Conservation (phyloP, 495 filamentous ascomycete genomes). For the Lophiotrema nucula region DNA sequence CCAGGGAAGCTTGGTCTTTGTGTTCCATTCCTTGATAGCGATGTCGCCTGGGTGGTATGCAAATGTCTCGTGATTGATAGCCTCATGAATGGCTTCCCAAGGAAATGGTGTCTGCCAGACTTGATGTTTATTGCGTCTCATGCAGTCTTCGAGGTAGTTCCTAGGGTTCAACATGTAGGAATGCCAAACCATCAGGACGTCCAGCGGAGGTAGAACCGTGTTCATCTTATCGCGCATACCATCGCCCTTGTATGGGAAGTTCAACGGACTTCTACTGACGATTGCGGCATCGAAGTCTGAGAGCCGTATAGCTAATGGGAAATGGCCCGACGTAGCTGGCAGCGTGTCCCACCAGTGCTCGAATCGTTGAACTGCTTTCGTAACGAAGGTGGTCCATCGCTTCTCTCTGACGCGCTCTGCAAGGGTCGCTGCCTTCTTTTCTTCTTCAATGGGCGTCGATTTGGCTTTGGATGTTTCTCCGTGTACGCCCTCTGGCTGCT, state of each 20-base stretch:
- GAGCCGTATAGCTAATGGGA: neutral
- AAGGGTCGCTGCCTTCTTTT: neutral
- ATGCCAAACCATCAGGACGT: conserved; percentile 91
- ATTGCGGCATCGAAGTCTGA: conserved; percentile 11
- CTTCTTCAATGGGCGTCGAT: neutral
- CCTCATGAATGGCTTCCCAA: conserved; percentile 57
- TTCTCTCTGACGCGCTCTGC: conserved; percentile 65
- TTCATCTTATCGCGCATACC: neutral
- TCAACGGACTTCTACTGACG: neutral
- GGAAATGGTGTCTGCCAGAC: conserved; percentile 70
- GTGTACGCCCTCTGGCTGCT: conserved; percentile 12
- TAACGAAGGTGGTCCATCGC: conserved; percentile 74
- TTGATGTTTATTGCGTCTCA: conserved; percentile 57
- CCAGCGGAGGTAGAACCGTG: conserved; percentile 43
- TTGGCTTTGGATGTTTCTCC: neutral
- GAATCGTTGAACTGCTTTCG: conserved; percentile 72
- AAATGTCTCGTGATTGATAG: conserved; percentile 63
- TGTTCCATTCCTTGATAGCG: conserved; percentile 51
- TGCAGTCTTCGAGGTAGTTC: conserved; percentile 73
- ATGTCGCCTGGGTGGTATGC: conserved; percentile 55
- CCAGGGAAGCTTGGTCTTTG: conserved; percentile 56
- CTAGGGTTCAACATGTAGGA: conserved; percentile 81
- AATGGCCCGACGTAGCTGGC: neutral
- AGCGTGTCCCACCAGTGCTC: conserved; percentile 63
- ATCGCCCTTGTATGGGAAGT: neutral